Percentiles rank a stretch among this genome's conserved stretches.
Conservation (phyloP, 2,329 filamentous ascomycete genomes). For the Colletotrichum cereale region DNA sequence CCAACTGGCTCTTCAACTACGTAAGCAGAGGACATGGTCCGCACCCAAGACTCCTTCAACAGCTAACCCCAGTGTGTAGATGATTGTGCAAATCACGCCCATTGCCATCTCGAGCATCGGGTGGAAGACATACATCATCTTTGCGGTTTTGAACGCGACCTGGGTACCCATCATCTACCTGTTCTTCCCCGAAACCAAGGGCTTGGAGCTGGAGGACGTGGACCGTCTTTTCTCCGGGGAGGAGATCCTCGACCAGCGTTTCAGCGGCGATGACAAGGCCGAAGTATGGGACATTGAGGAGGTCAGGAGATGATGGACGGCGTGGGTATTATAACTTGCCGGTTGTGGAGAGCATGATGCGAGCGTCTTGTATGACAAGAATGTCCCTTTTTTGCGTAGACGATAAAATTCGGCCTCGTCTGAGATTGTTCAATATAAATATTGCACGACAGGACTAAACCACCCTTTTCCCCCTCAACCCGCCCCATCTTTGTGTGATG, state of each 20-base stretch:
- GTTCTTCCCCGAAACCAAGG: slow-evolving; percentile 50
- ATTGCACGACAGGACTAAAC: not conserved
- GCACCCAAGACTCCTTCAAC: not conserved
- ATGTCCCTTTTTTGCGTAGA: not conserved
- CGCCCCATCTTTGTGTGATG: not conserved
- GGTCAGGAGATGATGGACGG: not conserved
- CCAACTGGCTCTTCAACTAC: slow-evolving; percentile 52
- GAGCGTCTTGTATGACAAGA: not conserved
- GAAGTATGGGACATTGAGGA: slow-evolving; percentile 33
- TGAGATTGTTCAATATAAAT: too few relatives aligned
- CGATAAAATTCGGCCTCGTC: not conserved
- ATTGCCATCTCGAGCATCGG: slow-evolving; percentile 36
- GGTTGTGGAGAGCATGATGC: not conserved
- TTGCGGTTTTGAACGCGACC: slow-evolving; percentile 45
- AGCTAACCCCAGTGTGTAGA: slow-evolving; percentile 8
- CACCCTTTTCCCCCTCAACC: not conserved
- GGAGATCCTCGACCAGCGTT: slow-evolving; percentile 43
- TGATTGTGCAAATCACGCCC: slow-evolving; percentile 41
- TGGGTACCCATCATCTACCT: slow-evolving; percentile 50
- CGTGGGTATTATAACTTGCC: not conserved
- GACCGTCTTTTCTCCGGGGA: slow-evolving; percentile 42
- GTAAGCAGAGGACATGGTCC: slow-evolving; percentile 39
- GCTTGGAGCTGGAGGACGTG: slow-evolving; percentile 58
- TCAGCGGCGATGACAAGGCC: not conserved
- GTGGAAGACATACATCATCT: slow-evolving; percentile 47